phyloP scores from a whole-genome alignment of 177 flowering plant genomes.

The Vitis hybrid region DNA sequence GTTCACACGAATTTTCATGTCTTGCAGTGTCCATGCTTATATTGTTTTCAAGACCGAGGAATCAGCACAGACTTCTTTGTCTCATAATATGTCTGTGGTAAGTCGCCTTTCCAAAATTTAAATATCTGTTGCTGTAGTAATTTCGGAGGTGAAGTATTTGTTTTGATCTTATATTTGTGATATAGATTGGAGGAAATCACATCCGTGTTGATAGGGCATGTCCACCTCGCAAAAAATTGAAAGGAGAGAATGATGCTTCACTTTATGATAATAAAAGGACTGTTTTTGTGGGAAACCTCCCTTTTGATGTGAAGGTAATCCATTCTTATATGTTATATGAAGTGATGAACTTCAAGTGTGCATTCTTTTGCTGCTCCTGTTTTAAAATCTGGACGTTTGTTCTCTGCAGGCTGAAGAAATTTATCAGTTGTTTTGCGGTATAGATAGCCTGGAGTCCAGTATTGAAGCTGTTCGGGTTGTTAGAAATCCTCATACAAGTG shows the following conservation, averaged over 20 bases:
- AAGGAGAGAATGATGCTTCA: conserved; percentile 53
- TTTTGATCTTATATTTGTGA: neutral
- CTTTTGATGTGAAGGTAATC: conserved; percentile 92
- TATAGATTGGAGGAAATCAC: conserved; percentile 87
- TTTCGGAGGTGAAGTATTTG: neutral
- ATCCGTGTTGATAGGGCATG: conserved; percentile 94
- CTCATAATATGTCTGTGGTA: conserved; percentile 90
- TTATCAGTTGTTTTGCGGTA: conserved; percentile 70
- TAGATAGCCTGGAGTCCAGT: conserved; percentile 54
- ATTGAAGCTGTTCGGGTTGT: conserved; percentile 88
- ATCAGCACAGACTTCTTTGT: conserved; percentile 77
- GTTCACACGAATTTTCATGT: neutral
- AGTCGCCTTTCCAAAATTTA: neutral
- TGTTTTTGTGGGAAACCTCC: conserved; percentile 92
- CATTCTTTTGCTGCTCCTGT: neutral
- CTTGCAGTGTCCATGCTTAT: conserved; percentile 85
- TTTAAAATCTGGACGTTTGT: neutral
- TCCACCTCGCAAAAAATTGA: conserved; percentile 92
- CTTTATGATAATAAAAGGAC: conserved; percentile 87
- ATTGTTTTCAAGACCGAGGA: conserved; percentile 82
- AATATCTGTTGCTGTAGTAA: neutral
- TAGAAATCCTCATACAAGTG: conserved; percentile 64
- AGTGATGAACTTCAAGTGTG: neutral
- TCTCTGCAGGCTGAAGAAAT: conserved; percentile 85
- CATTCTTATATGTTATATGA: neutral